Conservation (phyloP, 352 stramenopile genomes). For the Pythium vanterpoolii region DNA sequence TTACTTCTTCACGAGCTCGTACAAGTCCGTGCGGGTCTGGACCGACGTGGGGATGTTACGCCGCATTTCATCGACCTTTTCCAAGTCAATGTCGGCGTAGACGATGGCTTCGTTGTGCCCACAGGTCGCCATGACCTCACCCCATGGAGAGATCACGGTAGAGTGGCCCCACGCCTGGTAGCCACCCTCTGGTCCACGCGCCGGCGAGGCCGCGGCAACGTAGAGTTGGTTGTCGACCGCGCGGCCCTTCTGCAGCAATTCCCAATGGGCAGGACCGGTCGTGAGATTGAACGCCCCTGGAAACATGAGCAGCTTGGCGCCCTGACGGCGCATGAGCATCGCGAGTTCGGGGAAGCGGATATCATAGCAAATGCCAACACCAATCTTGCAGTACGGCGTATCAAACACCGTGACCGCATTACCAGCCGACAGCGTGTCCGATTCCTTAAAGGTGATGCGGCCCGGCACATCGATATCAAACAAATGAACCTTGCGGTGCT, state of each 20-base stretch:
- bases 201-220: conserved; percentile 95
- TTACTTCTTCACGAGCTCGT: conserved; percentile 88
- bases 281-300: conserved; percentile 87
- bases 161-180: conserved; percentile 99
- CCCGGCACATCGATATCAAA: conserved; percentile 99
- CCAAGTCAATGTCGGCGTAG: conserved; percentile 95
- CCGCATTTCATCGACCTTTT: conserved; percentile 93
- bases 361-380: conserved; percentile 99
- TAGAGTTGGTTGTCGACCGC: conserved; percentile 95
- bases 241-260: conserved; percentile 95
- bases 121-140: conserved; percentile 94
- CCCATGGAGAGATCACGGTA: conserved; percentile 96
- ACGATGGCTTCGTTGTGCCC: conserved; percentile 93
- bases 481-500: conserved; percentile 99
- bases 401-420: conserved; percentile 85
- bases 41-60: conserved; percentile 94
- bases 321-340: conserved; percentile 93
- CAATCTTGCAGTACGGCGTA: conserved; percentile 91
- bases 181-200: conserved; percentile 90
- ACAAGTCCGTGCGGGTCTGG: conserved; percentile 96
- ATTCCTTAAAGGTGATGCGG: conserved; percentile 99
- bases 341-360: conserved; percentile 99
- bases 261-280: conserved; percentile 97
- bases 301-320: conserved; percentile 87
- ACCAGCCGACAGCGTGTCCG: conserved; percentile 96